Evolutionary conservation across 768 basidiomycete genomes (phyloP), one percentile per base, ranked within the genome.

Genomic region (Panaeolus cyanescens): DNA sequence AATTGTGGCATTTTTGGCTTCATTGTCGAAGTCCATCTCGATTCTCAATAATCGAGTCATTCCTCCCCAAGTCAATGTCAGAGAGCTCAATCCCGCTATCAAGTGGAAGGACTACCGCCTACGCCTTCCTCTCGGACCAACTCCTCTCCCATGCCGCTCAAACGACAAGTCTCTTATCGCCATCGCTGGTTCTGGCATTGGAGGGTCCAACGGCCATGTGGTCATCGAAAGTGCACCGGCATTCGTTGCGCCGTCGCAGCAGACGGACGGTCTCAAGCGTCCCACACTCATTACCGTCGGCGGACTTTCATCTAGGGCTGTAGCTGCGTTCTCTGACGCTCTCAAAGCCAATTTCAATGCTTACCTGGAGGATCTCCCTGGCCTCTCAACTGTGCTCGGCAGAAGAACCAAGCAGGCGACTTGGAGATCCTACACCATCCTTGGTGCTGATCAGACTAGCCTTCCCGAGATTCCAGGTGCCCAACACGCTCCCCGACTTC

Each of bases 1-100:
- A 65, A 77, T 78, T 17, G 72, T 75, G 0, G 77, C 81, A 0
- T 83, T 82, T 59, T 66, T 83, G 7, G 79, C 76, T 2, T 82
- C 81, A 0, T 65, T 83, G 25, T 74, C 71, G 25, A 83, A 83
- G 65, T 79, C 79, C 9, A 69, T 72, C 57, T 72, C 74, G 9
- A 79, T 81, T 19, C 73, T 83, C 55, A 64, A 75, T 54, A 69
- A 66, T 12, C 62, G 65, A 7, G 31, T 70, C 7, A 72, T 82
- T 34, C 80, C 81, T 1, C 80, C 81, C 0, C 77, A 76, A 20
- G 75, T 74, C 40, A 80, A 81, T 63, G 63, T 79, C 34, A 61
- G 40, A 12, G 63, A 58, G 0, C 70, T 66, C 7, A 82, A 82
- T 61, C 76, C 74, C 6, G 69, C 69, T 1, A 80, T 82, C 59